Evolutionary conservation across 805 yeast species (phyloP).

Genomic region (Yamadazyma philogaea): DNA sequence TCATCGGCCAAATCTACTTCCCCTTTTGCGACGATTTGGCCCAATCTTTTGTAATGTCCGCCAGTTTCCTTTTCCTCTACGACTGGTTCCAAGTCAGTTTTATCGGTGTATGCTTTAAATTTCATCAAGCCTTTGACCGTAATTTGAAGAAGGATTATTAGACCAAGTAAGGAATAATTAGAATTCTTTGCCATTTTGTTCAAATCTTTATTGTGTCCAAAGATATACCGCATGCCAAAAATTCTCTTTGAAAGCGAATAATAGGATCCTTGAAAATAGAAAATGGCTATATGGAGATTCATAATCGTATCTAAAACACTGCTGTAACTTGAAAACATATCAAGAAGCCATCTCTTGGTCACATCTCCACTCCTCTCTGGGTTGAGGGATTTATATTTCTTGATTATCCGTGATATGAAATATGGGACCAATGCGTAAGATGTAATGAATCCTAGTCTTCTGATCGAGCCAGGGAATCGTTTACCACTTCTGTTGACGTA

Average conservation of each 20-base stretch:
- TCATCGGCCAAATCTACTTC: conserved; percentile 53
- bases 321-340: conserved; percentile 38
- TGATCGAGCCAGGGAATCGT: conserved; percentile 41
- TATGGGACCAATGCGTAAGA: conserved; percentile 66
- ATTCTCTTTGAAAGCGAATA: conserved; percentile 75
- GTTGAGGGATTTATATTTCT: conserved; percentile 18
- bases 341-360: conserved; percentile 16
- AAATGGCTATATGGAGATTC: conserved; percentile 74
- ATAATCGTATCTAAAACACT: conserved; percentile 50
- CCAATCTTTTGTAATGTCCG: conserved; percentile 8
- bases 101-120: conserved; percentile 24
- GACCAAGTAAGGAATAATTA: conserved; percentile 76
- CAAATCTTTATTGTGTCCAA: conserved; percentile 57
- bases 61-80: conserved; percentile 11
- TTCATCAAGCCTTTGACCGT: conserved; percentile 41
- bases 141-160: conserved; percentile 53
- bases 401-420: conserved; percentile 32
- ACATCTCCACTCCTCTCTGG: conserved; percentile 6
- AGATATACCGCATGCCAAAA: conserved; percentile 75
- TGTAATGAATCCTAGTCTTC: conserved; percentile 57
- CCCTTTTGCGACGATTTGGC: conserved; percentile 6
- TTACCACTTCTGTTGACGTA: conserved; percentile 58
- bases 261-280: conserved; percentile 79
- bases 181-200: conserved; percentile 43
- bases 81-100: conserved; percentile 13